Base-by-base conservation (phyloP, 2,329 filamentous ascomycete genomes). In the Cladosporium cucumerinum region DNA sequence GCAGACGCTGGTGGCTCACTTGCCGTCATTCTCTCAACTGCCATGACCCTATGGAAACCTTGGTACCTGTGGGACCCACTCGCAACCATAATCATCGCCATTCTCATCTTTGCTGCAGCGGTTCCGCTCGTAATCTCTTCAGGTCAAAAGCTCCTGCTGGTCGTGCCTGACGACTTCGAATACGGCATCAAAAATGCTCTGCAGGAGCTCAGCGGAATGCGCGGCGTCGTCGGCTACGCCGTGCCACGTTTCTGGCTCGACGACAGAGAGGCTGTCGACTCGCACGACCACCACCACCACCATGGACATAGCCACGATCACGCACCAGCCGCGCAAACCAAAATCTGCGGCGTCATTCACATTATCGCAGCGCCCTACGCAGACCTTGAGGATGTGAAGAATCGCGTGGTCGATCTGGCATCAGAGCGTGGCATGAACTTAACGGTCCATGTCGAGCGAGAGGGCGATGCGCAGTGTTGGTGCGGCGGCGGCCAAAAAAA, bases 31-130 rank as follows among this genome's bases (percentile, higher is more conserved):
- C 87, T 93, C 36, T 97, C 93, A 8, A 99, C 95, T 0, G 81
- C 92, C 0, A 82, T 98, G 25, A 96, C 96, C 0, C 89, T 96
- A 74, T 88, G 92, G 72, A 90, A 91, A 74, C 90, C 91, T 18
- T 98, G 94, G 93, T 86, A 92, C 7, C 92, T 94, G 26, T 99
- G 94, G 87, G 95, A 99, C 75, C 95, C 95, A 2, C 79, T 98
- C 23, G 95, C 95, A 0, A 97, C 94, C 0, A 96, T 93, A 76
- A 84, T 97, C 66, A 99, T 99, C 70, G 94, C 95, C 0, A 84
- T 95, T 28, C 84, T 99, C 55, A 99, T 99, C 69, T 93, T 97
- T 76, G 85, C 90, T n/a, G 96, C 93, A 10, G 92, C 95, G 0
- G 86, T 94, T 32, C 95, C 95, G 0, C 85, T 99, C 0, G 93